phyloP scores from a whole-genome alignment of 2,329 filamentous ascomycete genomes.

The Botrytis pseudocinerea region DNA sequence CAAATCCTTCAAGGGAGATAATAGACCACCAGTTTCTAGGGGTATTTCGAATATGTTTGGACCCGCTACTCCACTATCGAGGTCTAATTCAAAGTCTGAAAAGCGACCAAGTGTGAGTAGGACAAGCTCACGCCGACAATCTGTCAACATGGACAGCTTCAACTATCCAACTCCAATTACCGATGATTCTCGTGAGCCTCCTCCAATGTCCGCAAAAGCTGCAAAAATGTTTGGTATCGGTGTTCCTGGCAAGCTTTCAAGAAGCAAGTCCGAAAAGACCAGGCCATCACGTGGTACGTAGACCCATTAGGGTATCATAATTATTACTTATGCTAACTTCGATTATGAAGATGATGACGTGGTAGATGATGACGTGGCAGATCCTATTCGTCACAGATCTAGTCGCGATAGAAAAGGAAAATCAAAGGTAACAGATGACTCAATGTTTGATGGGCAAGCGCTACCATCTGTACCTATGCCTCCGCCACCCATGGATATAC shows the following conservation, averaged over 20 bases:
- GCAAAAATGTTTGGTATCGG: slow-evolving; percentile 70
- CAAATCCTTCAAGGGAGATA: slow-evolving; percentile 43
- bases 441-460: slow-evolving; percentile 29
- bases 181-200: slow-evolving; percentile 55
- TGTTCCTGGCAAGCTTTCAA: slow-evolving; percentile 49
- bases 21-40: slow-evolving; percentile 46
- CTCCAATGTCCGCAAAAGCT: slow-evolving; percentile 70
- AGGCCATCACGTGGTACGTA: slow-evolving; percentile 48
- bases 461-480: slow-evolving; percentile 40
- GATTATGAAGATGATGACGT: slow-evolving; percentile 51
- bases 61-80: slow-evolving; percentile 65
- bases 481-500: slow-evolving; percentile 36
- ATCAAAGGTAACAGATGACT: slow-evolving; percentile 46
- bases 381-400: slow-evolving; percentile 50
- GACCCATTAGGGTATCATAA: slow-evolving; percentile 18
- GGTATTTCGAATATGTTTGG: slow-evolving; percentile 66
- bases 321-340: slow-evolving; percentile 28
- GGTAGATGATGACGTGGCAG: slow-evolving; percentile 51
- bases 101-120: slow-evolving; percentile 57
- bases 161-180: slow-evolving; percentile 72
- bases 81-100: slow-evolving; percentile 68
- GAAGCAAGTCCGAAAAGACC: slow-evolving; percentile 49
- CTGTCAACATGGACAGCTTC: slow-evolving; percentile 59
- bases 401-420: slow-evolving; percentile 45
- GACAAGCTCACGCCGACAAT: slow-evolving; percentile 65